Base-by-base conservation (phyloP, 495 filamentous ascomycete species). In the Penicillium bialowiezense region DNA sequence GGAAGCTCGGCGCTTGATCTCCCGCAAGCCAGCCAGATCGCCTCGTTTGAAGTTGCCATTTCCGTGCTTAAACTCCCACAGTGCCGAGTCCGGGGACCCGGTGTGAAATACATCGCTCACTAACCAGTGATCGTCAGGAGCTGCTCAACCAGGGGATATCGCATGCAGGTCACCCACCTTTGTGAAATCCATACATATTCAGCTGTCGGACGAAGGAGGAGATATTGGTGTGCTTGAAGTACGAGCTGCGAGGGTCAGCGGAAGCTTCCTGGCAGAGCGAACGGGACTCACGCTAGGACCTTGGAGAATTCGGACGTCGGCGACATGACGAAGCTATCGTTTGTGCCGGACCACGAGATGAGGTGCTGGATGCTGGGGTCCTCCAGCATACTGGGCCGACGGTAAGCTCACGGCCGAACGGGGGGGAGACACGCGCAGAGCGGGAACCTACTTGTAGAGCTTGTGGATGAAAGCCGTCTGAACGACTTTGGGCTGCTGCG, bases 381-480 rank as follows among this genome's bases (percentile, higher is more conserved):
- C 65, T 98, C 93, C 46, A 98, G 76, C 93, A 98, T 98, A 70
- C 92, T 97, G 56, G 54, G 34, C 13, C 19, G 41, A 23, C 13
- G 29, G 44, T 60, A 21, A 50, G 50, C 37, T 24, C 19, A 21
- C 19, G 6, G 13, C 19, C 12, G 19, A n/a, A n/a, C n/a, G n/a
- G n/a, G n/a, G n/a, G n/a, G 20, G 17, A 44, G 24, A 21, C 13
- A 42, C 19, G 18, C 15, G 28, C 31, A 10, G 43, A 15, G 18
- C 17, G 21, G 40, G n/a, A 17, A 72, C 86, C 48, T 79, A 97
- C 92, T 95, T 98, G 80, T 97, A 98, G 14, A 98, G 81, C 68
- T 98, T 98, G 67, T 98, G 93, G 51, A 98, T 97, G 63, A 98
- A 98, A n/a, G 93, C 93, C 19, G 93, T 97, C 70, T 98, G 93